phyloP scores from a whole-genome alignment of 176 grass and related monocot species.

The Thinopyrum elongatum region DNA sequence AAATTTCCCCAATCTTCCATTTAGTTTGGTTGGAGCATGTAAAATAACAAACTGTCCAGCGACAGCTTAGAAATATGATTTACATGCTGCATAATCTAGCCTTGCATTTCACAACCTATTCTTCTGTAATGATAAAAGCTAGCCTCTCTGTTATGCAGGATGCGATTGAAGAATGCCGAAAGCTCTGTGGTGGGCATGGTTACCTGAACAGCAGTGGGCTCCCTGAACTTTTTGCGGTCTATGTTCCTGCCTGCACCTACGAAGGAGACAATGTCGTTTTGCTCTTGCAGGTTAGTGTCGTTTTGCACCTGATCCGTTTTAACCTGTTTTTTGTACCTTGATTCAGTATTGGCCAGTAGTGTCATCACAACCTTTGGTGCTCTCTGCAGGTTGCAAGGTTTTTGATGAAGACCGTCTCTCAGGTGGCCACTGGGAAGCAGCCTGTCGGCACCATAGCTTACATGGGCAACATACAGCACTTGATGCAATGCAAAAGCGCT shows the following conservation, averaged over 20 bases:
- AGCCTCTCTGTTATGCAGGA: conserved; percentile 50
- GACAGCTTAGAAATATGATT: not conserved
- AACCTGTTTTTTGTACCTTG: conserved; percentile 1
- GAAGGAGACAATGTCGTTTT: conserved; percentile 97
- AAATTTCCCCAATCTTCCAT: too few species aligned
- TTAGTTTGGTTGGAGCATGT: too few species aligned
- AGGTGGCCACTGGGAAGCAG: conserved; percentile 69
- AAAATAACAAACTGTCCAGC: not conserved
- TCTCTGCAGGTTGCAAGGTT: conserved; percentile 78
- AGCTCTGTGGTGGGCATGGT: conserved; percentile 94
- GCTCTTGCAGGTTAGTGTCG: conserved; percentile 85
- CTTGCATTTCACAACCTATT: not conserved
- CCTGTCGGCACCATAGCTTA: conserved; percentile 95
- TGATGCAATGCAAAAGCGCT: conserved; percentile 74
- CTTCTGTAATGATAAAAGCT: not conserved
- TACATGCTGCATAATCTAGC: conserved; percentile 22
- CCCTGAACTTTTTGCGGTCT: conserved; percentile 94
- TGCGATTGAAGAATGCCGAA: conserved; percentile 96
- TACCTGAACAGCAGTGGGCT: conserved; percentile 96
- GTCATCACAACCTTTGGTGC: not conserved
- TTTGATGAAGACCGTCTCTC: conserved; percentile 87
- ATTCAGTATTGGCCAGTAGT: not conserved
- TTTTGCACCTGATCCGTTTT: too few species aligned
- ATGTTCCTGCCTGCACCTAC: conserved; percentile 98
- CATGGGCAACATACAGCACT: conserved; percentile 75